Percentiles rank a stretch among this genome's conserved stretches.
Conservation (phyloP, 495 filamentous ascomycete species). For the Articulospora tetracladia region DNA sequence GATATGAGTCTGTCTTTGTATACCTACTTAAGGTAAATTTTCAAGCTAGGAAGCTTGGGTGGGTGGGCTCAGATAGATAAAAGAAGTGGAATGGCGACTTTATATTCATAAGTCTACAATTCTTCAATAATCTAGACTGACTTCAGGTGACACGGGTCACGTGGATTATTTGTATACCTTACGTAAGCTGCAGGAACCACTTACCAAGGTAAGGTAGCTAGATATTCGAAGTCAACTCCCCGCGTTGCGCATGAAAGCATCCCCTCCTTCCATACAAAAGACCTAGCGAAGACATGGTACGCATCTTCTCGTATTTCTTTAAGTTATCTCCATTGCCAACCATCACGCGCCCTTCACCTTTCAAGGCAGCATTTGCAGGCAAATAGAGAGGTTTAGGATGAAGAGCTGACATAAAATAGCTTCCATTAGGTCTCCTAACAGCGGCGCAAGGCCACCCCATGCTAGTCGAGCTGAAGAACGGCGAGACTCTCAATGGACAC, state of each 20-base stretch:
- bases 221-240: not conserved
- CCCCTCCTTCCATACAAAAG: not conserved
- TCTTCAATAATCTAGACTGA: too few species aligned
- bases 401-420: constrained; percentile 39
- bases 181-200: too few species aligned
- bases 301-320: not conserved
- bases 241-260: not conserved
- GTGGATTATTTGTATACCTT: too few species aligned
- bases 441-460: constrained; percentile 98
- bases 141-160: too few species aligned
- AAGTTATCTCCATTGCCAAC: not conserved
- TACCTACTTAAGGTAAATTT: too few species aligned
- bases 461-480: constrained; percentile 98
- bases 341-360: too few species aligned
- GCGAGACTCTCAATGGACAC: constrained; percentile 95
- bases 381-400: not conserved
- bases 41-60: too few species aligned
- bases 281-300: not conserved
- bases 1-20: too few species aligned
- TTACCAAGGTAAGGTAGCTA: not conserved
- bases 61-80: too few species aligned
- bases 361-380: too few species aligned
- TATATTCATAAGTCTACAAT: too few species aligned
- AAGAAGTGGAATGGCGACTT: too few species aligned
- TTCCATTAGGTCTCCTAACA: constrained; percentile 88